Conservation (phyloP, 2,329 filamentous ascomycete species). For the Sporothrix brunneoviolacea region DNA sequence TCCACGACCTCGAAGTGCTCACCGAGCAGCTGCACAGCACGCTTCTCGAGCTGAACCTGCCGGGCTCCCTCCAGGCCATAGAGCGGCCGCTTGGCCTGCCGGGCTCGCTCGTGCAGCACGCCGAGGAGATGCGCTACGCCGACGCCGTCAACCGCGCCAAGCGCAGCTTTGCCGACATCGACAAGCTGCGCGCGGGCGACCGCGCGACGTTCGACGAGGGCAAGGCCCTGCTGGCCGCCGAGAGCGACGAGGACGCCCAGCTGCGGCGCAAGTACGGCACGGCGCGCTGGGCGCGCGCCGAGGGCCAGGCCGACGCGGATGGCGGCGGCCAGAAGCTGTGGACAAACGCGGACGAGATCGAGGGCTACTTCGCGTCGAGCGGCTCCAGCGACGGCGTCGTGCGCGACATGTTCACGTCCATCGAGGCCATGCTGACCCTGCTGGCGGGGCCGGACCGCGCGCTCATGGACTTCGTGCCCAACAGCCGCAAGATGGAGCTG, state of each 20-base stretch:
- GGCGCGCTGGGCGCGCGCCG: constrained; percentile 69
- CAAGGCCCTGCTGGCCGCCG: constrained; percentile 66
- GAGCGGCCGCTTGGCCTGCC: constrained; percentile 92
- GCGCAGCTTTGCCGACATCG: constrained; percentile 77
- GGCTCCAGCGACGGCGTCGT: constrained; percentile 54
- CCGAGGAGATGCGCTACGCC: constrained; percentile 87
- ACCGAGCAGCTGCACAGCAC: constrained; percentile 74
- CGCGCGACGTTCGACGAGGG: constrained; percentile 76
- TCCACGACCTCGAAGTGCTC: constrained; percentile 74
- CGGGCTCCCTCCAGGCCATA: constrained; percentile 85
- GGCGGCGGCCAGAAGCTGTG: constrained; percentile 58
- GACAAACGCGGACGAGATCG: constrained; percentile 68
- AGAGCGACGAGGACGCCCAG: constrained; percentile 76
- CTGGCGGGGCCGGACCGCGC: constrained; percentile 73
- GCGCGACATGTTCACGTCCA: constrained; percentile 69
- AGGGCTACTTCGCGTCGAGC: constrained; percentile 71
- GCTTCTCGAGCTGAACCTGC: constrained; percentile 75
- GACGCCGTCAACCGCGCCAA: constrained; percentile 74
- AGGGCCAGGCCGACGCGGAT: constrained; percentile 61
- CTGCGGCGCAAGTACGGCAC: constrained; percentile 76
- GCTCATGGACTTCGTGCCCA: constrained; percentile 83
- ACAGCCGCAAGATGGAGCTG: constrained; percentile 70
- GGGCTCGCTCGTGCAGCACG: constrained; percentile 76
- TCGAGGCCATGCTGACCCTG: constrained; percentile 67
- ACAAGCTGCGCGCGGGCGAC: constrained; percentile 80